Percentiles rank a stretch among this genome's conserved stretches.
Conservation (phyloP, 2,329 filamentous ascomycete genomes). For the Nigrospora sphaerica region DNA sequence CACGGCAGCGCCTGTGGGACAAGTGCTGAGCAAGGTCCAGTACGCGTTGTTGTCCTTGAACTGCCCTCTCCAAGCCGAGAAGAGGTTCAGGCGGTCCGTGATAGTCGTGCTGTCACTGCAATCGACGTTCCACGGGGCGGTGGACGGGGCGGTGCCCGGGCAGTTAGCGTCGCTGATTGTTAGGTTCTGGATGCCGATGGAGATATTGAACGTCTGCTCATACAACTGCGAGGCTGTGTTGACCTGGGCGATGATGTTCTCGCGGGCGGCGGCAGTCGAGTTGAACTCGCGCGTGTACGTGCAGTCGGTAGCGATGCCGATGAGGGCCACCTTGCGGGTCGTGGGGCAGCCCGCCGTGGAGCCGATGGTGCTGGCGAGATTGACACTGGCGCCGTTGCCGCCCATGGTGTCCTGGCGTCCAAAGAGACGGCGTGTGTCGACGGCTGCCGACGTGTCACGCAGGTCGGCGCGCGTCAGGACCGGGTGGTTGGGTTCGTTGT, state of each 20-base stretch:
- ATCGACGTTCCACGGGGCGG: slow-evolving; percentile 76
- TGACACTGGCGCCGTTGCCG: slow-evolving; percentile 73
- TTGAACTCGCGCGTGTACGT: slow-evolving; percentile 72
- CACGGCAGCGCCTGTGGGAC: slow-evolving; percentile 75
- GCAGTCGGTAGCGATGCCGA: slow-evolving; percentile 91
- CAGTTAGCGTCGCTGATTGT: slow-evolving; percentile 71
- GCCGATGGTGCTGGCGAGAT: slow-evolving; percentile 73
- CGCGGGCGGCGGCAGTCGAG: slow-evolving; percentile 52
- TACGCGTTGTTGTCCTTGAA: slow-evolving; percentile 78
- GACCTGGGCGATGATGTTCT: slow-evolving; percentile 75
- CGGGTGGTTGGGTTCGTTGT: slow-evolving; percentile 64
- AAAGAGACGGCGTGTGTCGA: slow-evolving; percentile 60
- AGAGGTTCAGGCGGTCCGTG: slow-evolving; percentile 72
- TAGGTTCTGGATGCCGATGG: slow-evolving; percentile 80
- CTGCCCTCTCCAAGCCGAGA: slow-evolving; percentile 80
- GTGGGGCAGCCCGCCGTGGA: slow-evolving; percentile 76
- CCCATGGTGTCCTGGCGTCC: slow-evolving; percentile 62
- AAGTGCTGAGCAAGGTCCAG: slow-evolving; percentile 84
- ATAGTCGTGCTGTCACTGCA: slow-evolving; percentile 62
- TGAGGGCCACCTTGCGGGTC: slow-evolving; percentile 83
- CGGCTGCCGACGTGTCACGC: slow-evolving; percentile 49
- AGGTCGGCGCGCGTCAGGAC: slow-evolving; percentile 48
- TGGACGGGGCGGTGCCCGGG: slow-evolving; percentile 57
- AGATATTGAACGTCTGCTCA: slow-evolving; percentile 90
- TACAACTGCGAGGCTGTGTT: slow-evolving; percentile 84